Conservation (phyloP, 1,284 basidiomycete species). For the Rhizoctonia solani region DNA sequence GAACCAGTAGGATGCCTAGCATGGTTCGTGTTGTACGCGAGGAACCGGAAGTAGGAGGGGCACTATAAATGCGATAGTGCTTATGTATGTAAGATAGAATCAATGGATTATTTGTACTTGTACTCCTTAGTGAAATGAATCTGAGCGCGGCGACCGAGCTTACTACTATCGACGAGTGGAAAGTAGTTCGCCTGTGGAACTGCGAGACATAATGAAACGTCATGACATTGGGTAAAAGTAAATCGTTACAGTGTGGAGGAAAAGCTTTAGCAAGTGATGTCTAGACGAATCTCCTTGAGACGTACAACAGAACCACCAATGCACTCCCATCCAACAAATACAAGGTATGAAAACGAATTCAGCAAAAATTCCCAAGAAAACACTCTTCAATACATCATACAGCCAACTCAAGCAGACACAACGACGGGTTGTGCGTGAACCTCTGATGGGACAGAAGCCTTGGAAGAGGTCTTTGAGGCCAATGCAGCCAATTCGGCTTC, state of each 20-base stretch:
- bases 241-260: constrained; percentile 33
- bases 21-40: constrained; percentile 3
- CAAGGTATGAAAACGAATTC: constrained; percentile 3
- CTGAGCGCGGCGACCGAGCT: not conserved
- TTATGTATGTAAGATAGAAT: constrained; percentile 25
- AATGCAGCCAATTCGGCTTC: constrained; percentile 50
- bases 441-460: constrained; percentile 1
- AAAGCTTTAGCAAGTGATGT: constrained; percentile 21
- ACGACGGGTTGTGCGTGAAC: constrained; percentile 4
- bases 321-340: constrained; percentile 31
- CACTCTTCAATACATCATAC: not conserved
- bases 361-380: constrained; percentile 12
- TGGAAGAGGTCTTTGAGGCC: constrained; percentile 4
- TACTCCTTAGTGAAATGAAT: not conserved
- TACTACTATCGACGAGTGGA: no score
- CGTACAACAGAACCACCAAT: not conserved
- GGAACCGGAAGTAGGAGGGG: constrained; percentile 24
- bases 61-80: not conserved
- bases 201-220: not conserved
- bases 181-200: not conserved
- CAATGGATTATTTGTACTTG: constrained; percentile 14
- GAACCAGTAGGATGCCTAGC: constrained; percentile 11
- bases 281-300: constrained; percentile 1
- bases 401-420: constrained; percentile 5
- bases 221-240: constrained; percentile 18